Evolutionary conservation across 805 yeast species (phyloP).

Genomic region (Clavispora carvajalis): DNA sequence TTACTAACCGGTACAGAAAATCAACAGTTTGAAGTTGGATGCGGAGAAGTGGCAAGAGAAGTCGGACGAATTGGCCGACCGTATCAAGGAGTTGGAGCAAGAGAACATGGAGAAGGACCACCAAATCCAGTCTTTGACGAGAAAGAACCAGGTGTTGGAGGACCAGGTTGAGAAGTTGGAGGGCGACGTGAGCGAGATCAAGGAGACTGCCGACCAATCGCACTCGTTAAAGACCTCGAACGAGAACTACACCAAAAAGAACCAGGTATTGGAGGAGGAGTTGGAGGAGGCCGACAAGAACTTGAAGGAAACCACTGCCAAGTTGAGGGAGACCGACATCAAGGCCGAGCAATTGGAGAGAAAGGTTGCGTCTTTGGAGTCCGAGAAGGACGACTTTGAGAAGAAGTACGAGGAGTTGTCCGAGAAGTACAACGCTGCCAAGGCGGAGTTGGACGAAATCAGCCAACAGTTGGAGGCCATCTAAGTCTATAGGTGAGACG

Average conservation of each 20-base stretch:
- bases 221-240: conserved; percentile 82
- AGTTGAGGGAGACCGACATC: conserved; percentile 91
- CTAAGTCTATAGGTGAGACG: conserved; percentile 21
- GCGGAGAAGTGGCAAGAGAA: conserved; percentile 97
- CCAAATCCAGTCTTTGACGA: conserved; percentile 86
- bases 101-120: conserved; percentile 89
- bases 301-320: conserved; percentile 88
- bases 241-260: conserved; percentile 87
- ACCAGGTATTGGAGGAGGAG: conserved; percentile 83
- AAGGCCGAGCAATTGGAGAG: conserved; percentile 95
- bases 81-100: conserved; percentile 87
- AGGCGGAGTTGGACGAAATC: conserved; percentile 94
- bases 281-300: conserved; percentile 86
- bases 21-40: conserved; percentile 84
- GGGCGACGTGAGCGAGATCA: conserved; percentile 64
- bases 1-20: conserved; percentile 49
- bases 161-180: conserved; percentile 77
- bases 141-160: conserved; percentile 87
- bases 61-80: conserved; percentile 78
- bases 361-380: conserved; percentile 85
- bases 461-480: conserved; percentile 88
- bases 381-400: conserved; percentile 84
- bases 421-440: conserved; percentile 75
- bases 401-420: conserved; percentile 83
- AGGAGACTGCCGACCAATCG: conserved; percentile 86